These are phyloP conservation scores for Trichosanthes cucumerina DNA, from an alignment of 306 rosid species.

Conservation along the genomic window DNA sequence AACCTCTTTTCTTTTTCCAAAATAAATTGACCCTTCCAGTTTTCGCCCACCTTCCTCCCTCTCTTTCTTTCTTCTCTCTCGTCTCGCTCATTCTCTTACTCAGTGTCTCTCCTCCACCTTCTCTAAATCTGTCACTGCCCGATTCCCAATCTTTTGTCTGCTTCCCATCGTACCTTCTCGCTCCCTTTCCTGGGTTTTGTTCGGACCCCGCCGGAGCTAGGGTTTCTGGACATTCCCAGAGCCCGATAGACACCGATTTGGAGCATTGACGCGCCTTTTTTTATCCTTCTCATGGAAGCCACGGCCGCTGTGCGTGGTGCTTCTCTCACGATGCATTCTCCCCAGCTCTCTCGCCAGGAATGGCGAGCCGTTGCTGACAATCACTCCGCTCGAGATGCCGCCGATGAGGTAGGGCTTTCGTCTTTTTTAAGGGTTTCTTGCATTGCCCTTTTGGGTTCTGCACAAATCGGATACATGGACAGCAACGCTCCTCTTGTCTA, in stretches of 20 bases:
- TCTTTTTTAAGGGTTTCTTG: conserved; percentile 5
- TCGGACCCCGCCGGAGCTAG: background rate
- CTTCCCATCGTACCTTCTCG: background rate
- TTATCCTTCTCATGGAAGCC: conserved; percentile 65
- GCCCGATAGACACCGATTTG: background rate
- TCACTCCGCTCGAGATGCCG: conserved; percentile 52
- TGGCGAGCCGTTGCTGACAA: conserved; percentile 85
- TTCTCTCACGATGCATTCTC: conserved; percentile 43
- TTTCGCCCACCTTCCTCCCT: background rate
- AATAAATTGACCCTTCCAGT: background rate
- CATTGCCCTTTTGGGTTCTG: conserved; percentile 24
- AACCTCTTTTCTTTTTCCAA: background rate
- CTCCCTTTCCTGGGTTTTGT: background rate
- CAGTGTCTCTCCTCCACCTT: background rate
- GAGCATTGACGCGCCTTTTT: conserved; percentile 14
- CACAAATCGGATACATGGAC: background rate
- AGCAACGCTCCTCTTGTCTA: background rate
- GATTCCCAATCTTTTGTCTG: background rate
- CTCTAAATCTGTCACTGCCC: background rate
- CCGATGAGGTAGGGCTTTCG: conserved; percentile 53
- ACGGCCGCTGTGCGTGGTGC: conserved; percentile 57
- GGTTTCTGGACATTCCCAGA: conserved; percentile 7
- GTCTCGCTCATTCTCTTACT: background rate
- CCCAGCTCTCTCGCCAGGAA: conserved; percentile 50
- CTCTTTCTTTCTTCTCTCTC: background rate